Evolutionary conservation across 2,329 filamentous ascomycete species (phyloP).

Genomic region (Passalora sequoiae): DNA sequence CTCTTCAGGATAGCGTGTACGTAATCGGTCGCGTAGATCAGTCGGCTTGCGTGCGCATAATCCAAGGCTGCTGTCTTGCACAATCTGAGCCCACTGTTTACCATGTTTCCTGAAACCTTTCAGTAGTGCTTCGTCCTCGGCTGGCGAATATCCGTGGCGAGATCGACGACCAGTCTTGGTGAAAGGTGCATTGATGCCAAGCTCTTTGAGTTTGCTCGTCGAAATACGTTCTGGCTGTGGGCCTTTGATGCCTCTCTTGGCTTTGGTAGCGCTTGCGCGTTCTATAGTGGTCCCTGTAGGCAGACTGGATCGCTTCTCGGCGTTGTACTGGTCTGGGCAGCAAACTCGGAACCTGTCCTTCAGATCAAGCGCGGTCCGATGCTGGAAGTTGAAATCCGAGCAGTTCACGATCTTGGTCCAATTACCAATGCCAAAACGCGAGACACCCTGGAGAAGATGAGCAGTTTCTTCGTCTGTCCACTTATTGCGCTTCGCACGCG

Average conservation of each 20-base stretch:
- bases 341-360: constrained; percentile 51
- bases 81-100: constrained; percentile 56
- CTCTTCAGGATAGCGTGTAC: constrained; percentile 54
- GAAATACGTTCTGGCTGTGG: constrained; percentile 25
- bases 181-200: constrained; percentile 49
- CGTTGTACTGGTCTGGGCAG: constrained; percentile 26
- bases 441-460: constrained; percentile 54
- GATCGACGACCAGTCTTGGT: constrained; percentile 48
- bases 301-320: neutral
- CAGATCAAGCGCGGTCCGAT: constrained; percentile 56
- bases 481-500: constrained; percentile 40
- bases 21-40: constrained; percentile 58
- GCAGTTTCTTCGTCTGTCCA: constrained; percentile 61
- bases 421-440: constrained; percentile 57
- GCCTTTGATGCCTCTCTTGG: constrained; percentile 20
- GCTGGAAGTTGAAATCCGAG: constrained; percentile 53
- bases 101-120: constrained; percentile 56
- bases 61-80: constrained; percentile 49
- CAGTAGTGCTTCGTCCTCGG: constrained; percentile 55
- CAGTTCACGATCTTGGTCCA: constrained; percentile 60
- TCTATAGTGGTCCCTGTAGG: neutral
- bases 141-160: constrained; percentile 51
- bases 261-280: neutral
- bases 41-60: constrained; percentile 51
- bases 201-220: constrained; percentile 34